Percentiles rank a stretch among this genome's conserved stretches.
phyloP scores from a whole-genome alignment of 805 yeast genomes.

The Kazachstania psychrophila region DNA sequence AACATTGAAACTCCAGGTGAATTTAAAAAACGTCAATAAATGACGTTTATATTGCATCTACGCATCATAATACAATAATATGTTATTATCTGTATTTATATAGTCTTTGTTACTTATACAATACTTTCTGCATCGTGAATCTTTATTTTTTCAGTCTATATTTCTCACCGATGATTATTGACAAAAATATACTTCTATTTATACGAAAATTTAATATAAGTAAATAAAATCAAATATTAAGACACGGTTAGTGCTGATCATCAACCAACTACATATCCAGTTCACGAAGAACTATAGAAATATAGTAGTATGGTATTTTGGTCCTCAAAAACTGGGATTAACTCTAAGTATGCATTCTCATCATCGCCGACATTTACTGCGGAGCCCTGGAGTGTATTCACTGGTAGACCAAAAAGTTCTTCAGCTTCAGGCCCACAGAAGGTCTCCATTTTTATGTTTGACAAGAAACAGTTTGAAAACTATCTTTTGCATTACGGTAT shows the following conservation, averaged over 20 bases:
- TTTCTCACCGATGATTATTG: too few species aligned
- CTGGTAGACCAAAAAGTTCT: slow-evolving; percentile 63
- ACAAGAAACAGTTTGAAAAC: slow-evolving; percentile 63
- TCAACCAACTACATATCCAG: background rate
- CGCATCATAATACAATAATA: too few species aligned
- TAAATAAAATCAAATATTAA: background rate
- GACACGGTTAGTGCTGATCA: too few species aligned
- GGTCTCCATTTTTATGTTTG: slow-evolving; percentile 81
- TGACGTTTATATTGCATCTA: too few species aligned
- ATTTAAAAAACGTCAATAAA: slow-evolving; percentile 50
- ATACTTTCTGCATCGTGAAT: too few species aligned
- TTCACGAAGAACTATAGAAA: background rate
- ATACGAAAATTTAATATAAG: background rate
- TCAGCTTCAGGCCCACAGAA: slow-evolving; percentile 31
- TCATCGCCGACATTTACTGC: slow-evolving; percentile 60
- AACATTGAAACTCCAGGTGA: slow-evolving; percentile 66
- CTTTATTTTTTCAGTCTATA: too few species aligned
- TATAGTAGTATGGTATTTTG: slow-evolving; percentile 22
- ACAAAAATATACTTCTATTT: too few species aligned
- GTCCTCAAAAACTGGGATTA: slow-evolving; percentile 44
- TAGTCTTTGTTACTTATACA: too few species aligned
- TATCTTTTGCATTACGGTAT: slow-evolving; percentile 43
- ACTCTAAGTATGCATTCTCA: slow-evolving; percentile 58
- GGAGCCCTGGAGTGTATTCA: slow-evolving; percentile 78
- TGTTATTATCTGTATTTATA: too few species aligned